Base-by-base conservation (phyloP, 768 basidiomycete species). In the Tylopilus rubrobrunneus region DNA sequence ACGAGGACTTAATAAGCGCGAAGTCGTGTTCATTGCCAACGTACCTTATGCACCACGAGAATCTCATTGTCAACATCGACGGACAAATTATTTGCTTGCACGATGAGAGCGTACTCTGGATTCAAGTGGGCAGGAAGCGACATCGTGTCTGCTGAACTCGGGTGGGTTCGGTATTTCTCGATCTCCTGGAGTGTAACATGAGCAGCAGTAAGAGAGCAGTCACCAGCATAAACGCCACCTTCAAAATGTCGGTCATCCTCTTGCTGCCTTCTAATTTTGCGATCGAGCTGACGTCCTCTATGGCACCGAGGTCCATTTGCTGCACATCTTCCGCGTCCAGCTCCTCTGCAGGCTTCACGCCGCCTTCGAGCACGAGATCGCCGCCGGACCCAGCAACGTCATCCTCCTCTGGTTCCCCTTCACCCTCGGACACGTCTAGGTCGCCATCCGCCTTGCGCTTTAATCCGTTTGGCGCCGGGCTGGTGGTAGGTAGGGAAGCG, bases 21-120 rank as follows among this genome's bases (percentile, higher is more conserved):
- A 27, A 17, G 48, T 15, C n/a, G 49, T 27, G 39, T 44, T 33
- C 51, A 15, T 34, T 48, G 33, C 27, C 37, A 14, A 65, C 72
- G 58, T 62, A 81, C 93, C 79, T 99, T 99, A 75, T 99, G 92
- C 1, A 99, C 95, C 31, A 99, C 79, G 34, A 99, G 78, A 51
- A 98, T 92, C 71, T 99, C 97, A 62, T 99, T 99, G 73, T 99
- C 97, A 6, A 98, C 86, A 63, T 99, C 97, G 41, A 99, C 97
- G 2, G 94, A 92, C 53, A 98, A 76, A 71, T 99, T 99, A 76
- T 99, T 99, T 25, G 97, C 92, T 62, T 93, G 86, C 5, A 99
- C 97, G 63, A 98, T 98, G 56, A 98, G 78, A 57, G 87, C 84
- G 74, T 99, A 99, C 71, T 99, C 97, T 1, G 93, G 91, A 67